Conservation (phyloP, 495 filamentous ascomycete species). For the Neurospora terricola region DNA sequence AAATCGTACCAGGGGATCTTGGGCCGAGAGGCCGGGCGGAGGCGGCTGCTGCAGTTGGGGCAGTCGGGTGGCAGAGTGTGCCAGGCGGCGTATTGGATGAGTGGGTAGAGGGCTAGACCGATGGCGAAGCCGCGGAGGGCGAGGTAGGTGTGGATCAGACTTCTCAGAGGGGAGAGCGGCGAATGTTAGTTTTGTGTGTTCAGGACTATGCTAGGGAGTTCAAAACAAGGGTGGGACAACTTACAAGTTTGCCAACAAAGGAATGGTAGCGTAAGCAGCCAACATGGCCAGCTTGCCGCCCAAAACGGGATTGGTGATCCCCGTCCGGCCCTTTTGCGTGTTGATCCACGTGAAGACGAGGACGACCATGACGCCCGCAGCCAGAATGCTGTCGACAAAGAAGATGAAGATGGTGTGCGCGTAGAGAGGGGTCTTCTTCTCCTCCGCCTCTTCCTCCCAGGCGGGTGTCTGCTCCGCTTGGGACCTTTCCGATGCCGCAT, state of each 20-base stretch:
- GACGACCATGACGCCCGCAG: slow-evolving; percentile 26
- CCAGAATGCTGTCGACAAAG: slow-evolving; percentile 24
- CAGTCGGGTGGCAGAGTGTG: slow-evolving; percentile 28
- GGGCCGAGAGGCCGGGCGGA: slow-evolving; percentile 24
- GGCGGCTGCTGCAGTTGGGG: slow-evolving; percentile 27
- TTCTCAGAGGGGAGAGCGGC: slow-evolving; percentile 2
- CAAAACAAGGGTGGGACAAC: background rate
- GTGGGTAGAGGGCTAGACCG: slow-evolving; percentile 26
- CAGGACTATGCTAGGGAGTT: background rate
- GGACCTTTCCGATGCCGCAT: slow-evolving; percentile 1
- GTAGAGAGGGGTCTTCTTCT: slow-evolving; percentile 2
- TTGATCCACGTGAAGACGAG: slow-evolving; percentile 30
- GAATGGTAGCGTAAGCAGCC: slow-evolving; percentile 31
- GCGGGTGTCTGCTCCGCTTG: slow-evolving; percentile 1
- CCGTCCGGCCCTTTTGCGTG: slow-evolving; percentile 2
- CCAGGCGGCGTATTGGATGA: slow-evolving; percentile 28
- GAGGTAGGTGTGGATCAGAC: slow-evolving; percentile 29
- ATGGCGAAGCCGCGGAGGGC: slow-evolving; percentile 27
- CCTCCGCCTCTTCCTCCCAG: slow-evolving; percentile 1
- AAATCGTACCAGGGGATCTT: slow-evolving; percentile 28
- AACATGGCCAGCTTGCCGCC: slow-evolving; percentile 26
- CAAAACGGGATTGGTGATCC: slow-evolving; percentile 1
- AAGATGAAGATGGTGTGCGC: slow-evolving; percentile 30
- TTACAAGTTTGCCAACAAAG: slow-evolving; percentile 32
- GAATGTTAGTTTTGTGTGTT: background rate